Conservation (phyloP, 1,284 basidiomycete species). For the Ceraceosorus bombacis region DNA sequence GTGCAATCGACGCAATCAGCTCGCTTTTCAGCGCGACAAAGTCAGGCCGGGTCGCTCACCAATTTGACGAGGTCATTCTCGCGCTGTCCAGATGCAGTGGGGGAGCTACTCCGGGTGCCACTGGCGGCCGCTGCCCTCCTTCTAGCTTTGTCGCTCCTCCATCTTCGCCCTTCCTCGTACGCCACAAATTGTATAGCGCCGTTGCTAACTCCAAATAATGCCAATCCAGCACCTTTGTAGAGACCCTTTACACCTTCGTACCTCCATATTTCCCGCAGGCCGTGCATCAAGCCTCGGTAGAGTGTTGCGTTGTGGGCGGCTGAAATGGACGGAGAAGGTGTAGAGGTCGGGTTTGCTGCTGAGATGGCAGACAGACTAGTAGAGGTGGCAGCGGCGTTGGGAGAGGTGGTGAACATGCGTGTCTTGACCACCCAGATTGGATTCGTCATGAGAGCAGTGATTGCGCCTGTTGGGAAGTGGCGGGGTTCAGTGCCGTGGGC, state of each 20-base stretch:
- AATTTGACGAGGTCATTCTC: constrained; percentile 14
- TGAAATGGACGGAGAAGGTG: background rate
- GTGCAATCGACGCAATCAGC: background rate
- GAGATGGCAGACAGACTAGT: background rate
- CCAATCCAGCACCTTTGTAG: constrained; percentile 79
- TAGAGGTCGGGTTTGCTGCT: background rate
- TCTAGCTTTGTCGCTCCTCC: constrained; percentile 54
- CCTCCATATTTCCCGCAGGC: constrained; percentile 28
- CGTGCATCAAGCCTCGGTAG: constrained; percentile 36
- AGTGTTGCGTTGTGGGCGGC: constrained; percentile 17
- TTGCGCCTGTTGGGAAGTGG: constrained; percentile 57
- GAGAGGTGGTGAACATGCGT: constrained; percentile 80
- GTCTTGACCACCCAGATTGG: constrained; percentile 98
- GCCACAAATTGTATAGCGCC: constrained; percentile 93
- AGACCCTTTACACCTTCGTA: constrained; percentile 68
- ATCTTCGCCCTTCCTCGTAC: constrained; percentile 90
- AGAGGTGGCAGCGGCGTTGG: constrained; percentile 5
- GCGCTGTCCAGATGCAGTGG: too few species aligned
- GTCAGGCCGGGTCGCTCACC: constrained; percentile 7
- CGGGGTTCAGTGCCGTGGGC: too few species aligned
- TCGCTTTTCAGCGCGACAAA: background rate
- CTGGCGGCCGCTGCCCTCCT: constrained; percentile 6
- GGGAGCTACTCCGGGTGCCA: background rate
- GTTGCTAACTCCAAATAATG: constrained; percentile 86
- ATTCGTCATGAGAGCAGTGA: constrained; percentile 89